Conservation (phyloP, 2,329 filamentous ascomycete species). For the Stachybotrys chlorohalonatus region DNA sequence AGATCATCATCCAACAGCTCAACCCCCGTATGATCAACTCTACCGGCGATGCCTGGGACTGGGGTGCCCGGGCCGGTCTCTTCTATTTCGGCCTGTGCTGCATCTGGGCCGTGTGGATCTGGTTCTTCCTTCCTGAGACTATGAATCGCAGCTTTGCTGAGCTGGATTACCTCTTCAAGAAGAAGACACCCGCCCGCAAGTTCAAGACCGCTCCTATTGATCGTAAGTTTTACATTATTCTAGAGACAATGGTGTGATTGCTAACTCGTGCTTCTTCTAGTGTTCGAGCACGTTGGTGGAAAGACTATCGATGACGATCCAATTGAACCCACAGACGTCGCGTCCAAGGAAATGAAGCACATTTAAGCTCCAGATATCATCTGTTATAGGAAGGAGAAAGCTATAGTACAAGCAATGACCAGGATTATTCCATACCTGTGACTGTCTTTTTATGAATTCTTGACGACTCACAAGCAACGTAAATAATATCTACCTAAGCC, state of each 20-base stretch:
- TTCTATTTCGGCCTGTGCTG: slow-evolving; percentile 26
- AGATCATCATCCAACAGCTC: slow-evolving; percentile 27
- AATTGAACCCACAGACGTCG: neutral
- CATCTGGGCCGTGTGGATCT: slow-evolving; percentile 30
- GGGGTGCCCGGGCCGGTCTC: slow-evolving; percentile 26
- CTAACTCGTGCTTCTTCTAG: neutral
- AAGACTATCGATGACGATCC: slow-evolving; percentile 5
- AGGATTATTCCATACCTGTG: too few relatives aligned
- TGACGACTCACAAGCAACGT: too few relatives aligned
- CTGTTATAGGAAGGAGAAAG: too few relatives aligned
- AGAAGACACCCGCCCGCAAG: slow-evolving; percentile 20
- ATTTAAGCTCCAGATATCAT: too few relatives aligned
- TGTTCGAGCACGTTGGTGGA: slow-evolving; percentile 20
- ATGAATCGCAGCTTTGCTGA: slow-evolving; percentile 35
- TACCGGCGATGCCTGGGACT: slow-evolving; percentile 16
- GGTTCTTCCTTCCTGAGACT: slow-evolving; percentile 35
- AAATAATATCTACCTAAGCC: neutral
- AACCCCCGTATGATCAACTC: slow-evolving; percentile 26
- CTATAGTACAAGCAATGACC: too few relatives aligned
- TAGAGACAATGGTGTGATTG: neutral
- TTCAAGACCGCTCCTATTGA: slow-evolving; percentile 19
- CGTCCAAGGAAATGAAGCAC: too few relatives aligned
- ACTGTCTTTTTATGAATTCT: too few relatives aligned
- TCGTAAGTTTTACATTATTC: slow-evolving; percentile 10
- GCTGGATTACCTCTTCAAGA: slow-evolving; percentile 38